A percentile compares a stretch with the other conserved stretches of the same genome.
phyloP scores from a whole-genome alignment of 1,284 basidiomycete species.

The Peniophora sp. region DNA sequence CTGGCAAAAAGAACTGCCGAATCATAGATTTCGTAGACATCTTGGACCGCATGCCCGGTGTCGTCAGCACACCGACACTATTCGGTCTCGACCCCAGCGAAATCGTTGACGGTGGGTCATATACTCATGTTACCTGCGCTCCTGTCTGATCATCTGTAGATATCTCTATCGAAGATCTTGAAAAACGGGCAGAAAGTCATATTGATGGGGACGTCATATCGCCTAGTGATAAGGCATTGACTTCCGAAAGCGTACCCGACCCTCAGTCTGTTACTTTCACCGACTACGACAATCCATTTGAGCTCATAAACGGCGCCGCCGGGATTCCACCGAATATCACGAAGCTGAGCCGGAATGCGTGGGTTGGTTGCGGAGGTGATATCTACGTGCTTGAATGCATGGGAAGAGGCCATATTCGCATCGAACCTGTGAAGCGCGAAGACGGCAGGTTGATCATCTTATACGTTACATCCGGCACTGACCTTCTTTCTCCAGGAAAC shows the following conservation, averaged over 20 bases:
- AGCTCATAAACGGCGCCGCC: constrained; percentile 43
- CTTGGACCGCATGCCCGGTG: constrained; percentile 56
- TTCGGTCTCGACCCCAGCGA: constrained; percentile 80
- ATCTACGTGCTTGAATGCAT: constrained; percentile 77
- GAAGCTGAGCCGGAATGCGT: constrained; percentile 47
- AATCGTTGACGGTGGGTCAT: constrained; percentile 50
- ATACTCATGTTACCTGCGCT: not conserved
- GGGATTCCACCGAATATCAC: constrained; percentile 44
- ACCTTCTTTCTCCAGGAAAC: constrained; percentile 5
- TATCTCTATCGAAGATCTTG: constrained; percentile 41
- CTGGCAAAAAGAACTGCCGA: constrained; percentile 80
- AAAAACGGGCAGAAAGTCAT: constrained; percentile 24
- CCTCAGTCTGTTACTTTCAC: constrained; percentile 69
- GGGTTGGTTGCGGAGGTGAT: constrained; percentile 79
- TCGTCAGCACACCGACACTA: constrained; percentile 78
- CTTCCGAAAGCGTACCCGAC: constrained; percentile 33
- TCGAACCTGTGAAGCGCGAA: constrained; percentile 37
- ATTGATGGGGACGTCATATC: not conserved
- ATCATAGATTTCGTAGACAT: constrained; percentile 92
- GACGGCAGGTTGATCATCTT: constrained; percentile 28
- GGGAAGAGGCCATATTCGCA: constrained; percentile 65
- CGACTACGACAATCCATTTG: constrained; percentile 78
- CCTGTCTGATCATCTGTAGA: constrained; percentile 27
- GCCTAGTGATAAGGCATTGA: constrained; percentile 13
- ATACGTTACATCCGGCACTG: not conserved